Conservation (phyloP, 2,329 filamentous ascomycete genomes). For the Colletotrichum paranaense region DNA sequence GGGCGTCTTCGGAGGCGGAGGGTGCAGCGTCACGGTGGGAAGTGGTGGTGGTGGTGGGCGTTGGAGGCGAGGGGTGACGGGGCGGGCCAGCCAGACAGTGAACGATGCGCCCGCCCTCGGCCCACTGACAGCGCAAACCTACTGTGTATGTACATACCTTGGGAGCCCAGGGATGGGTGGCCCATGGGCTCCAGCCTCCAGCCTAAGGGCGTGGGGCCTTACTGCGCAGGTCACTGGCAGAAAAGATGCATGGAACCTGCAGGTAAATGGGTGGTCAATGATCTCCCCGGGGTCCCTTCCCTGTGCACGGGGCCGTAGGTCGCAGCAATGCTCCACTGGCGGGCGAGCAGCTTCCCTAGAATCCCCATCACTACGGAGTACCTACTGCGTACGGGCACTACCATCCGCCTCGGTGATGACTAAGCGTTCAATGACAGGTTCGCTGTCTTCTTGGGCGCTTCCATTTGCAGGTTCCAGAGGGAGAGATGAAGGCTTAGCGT, state of each 20-base stretch:
- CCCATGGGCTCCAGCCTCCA: too few relatives aligned
- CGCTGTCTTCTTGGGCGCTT: background rate
- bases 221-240: background rate
- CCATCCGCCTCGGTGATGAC: background rate
- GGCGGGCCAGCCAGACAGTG: background rate
- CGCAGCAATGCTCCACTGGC: background rate
- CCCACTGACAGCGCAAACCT: constrained; percentile 9
- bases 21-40: background rate
- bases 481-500: constrained; percentile 17
- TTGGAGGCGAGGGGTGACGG: background rate
- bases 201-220: background rate
- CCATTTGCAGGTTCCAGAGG: background rate
- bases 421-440: background rate
- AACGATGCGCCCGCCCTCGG: constrained; percentile 14
- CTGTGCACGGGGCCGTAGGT: background rate
- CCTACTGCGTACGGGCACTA: background rate
- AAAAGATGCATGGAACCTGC: background rate
- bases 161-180: background rate
- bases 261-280: background rate
- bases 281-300: background rate
- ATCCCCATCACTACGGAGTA: background rate
- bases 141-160: too few relatives aligned
- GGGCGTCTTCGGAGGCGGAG: background rate
- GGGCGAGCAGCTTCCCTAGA: background rate
- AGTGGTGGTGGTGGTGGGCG: too few relatives aligned